Percentiles rank a stretch among this genome's conserved stretches.
These are phyloP conservation scores for Pezicula rhizophila DNA, from an alignment of 2,329 filamentous ascomycete genomes.

Conservation along the genomic window DNA sequence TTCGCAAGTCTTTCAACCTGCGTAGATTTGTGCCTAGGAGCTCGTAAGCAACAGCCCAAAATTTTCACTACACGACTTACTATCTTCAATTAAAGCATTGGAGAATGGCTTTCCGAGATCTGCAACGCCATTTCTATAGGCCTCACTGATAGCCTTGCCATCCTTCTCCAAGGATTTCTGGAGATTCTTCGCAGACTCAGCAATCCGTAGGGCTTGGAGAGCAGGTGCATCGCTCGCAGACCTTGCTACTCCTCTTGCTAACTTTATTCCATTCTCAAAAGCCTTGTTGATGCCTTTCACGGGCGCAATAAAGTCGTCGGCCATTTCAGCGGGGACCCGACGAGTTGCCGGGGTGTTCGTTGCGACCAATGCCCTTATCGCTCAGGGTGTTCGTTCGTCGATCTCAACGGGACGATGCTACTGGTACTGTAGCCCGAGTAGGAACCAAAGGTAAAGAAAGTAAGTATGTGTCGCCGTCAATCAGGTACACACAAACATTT, in stretches of 20 bases:
- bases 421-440: not conserved
- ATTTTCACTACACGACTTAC: constrained; percentile 11
- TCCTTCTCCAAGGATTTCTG: constrained; percentile 17
- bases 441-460: too few species aligned
- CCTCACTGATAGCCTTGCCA: constrained; percentile 17
- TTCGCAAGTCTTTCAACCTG: constrained; percentile 21
- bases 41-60: constrained; percentile 2
- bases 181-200: constrained; percentile 17
- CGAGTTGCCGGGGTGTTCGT: not conserved
- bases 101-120: constrained; percentile 19
- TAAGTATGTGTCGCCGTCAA: too few species aligned
- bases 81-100: constrained; percentile 19
- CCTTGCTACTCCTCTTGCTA: constrained; percentile 17
- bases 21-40: constrained; percentile 16
- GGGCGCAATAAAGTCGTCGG: constrained; percentile 16
- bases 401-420: not conserved
- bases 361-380: not conserved
- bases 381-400: not conserved
- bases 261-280: constrained; percentile 21
- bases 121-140: constrained; percentile 17
- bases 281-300: constrained; percentile 24
- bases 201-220: constrained; percentile 19
- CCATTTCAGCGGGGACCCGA: constrained; percentile 6
- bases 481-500: too few species aligned
- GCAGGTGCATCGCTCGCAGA: constrained; percentile 15